phyloP scores from a whole-genome alignment of 2,329 filamentous ascomycete species.

The Pseudopithomyces maydicus region DNA sequence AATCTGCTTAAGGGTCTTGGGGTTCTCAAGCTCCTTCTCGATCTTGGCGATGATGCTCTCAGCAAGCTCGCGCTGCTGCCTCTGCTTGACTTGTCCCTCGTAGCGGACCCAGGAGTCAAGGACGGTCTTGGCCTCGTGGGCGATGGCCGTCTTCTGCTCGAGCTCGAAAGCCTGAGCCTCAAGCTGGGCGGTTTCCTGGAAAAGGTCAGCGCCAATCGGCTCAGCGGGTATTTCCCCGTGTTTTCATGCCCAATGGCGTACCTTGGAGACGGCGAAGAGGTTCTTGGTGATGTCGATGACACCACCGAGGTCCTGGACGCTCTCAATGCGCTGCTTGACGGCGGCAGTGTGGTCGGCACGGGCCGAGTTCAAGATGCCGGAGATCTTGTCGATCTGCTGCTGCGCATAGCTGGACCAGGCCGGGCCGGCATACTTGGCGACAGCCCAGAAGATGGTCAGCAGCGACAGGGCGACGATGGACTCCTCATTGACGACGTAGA shows the following conservation, averaged over 20 bases:
- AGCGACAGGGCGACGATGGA: slow-evolving; percentile 92
- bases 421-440: slow-evolving; percentile 93
- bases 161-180: slow-evolving; percentile 97
- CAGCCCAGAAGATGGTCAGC: slow-evolving; percentile 86
- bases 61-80: slow-evolving; percentile 95
- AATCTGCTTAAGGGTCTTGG: slow-evolving; percentile 96
- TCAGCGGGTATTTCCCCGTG: slow-evolving; percentile 20
- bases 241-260: slow-evolving; percentile 50
- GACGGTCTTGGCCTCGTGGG: slow-evolving; percentile 89
- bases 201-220: slow-evolving; percentile 29
- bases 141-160: slow-evolving; percentile 92
- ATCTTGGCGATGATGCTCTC: slow-evolving; percentile 95
- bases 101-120: slow-evolving; percentile 99
- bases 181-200: slow-evolving; percentile 91
- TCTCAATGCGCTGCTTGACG: slow-evolving; percentile 91
- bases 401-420: slow-evolving; percentile 93
- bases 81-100: slow-evolving; percentile 97
- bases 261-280: slow-evolving; percentile 98
- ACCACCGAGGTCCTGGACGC: slow-evolving; percentile 89
- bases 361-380: slow-evolving; percentile 91
- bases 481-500: slow-evolving; percentile 99
- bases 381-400: slow-evolving; percentile 87
- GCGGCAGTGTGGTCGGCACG: slow-evolving; percentile 93
- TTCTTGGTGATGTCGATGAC: slow-evolving; percentile 97
- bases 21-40: slow-evolving; percentile 97